These are phyloP conservation scores for Hymenoscyphus scutula DNA, from an alignment of 2,329 filamentous ascomycete species.

Conservation along the genomic window DNA sequence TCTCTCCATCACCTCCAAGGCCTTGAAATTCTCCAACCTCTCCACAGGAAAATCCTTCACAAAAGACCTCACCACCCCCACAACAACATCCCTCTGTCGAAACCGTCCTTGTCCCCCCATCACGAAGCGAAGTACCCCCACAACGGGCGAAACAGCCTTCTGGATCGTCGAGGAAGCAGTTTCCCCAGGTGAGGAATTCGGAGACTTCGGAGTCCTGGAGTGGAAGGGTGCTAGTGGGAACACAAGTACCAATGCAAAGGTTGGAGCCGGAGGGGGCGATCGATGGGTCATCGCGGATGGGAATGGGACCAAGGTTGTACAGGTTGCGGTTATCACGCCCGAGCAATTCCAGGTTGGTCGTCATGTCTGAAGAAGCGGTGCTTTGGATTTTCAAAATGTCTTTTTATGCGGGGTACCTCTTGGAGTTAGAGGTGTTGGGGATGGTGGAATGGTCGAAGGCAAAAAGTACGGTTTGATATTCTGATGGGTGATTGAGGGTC, in stretches of 20 bases:
- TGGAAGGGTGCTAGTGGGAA: background rate
- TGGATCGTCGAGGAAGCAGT: background rate
- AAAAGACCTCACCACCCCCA: background rate
- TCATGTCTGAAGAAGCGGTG: background rate
- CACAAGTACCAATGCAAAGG: background rate
- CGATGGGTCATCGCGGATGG: background rate
- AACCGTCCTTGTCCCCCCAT: background rate
- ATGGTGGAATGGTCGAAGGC: no score
- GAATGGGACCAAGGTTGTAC: background rate
- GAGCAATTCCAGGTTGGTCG: background rate
- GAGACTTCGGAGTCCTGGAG: background rate
- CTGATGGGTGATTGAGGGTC: no score
- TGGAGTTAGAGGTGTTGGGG: background rate
- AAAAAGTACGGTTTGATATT: no score
- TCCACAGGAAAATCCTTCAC: background rate
- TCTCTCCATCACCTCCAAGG: background rate
- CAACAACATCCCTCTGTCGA: background rate
- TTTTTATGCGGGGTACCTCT: background rate
- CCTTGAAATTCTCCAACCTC: background rate
- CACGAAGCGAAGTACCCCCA: no score
- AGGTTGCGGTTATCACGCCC: background rate
- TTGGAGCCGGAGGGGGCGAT: background rate
- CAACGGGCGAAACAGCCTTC: background rate
- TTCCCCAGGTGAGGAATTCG: background rate
- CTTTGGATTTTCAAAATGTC: background rate